These are phyloP conservation scores for Parastagonospora avenae DNA, from an alignment of 2,329 filamentous ascomycete species.

Conservation along the genomic window DNA sequence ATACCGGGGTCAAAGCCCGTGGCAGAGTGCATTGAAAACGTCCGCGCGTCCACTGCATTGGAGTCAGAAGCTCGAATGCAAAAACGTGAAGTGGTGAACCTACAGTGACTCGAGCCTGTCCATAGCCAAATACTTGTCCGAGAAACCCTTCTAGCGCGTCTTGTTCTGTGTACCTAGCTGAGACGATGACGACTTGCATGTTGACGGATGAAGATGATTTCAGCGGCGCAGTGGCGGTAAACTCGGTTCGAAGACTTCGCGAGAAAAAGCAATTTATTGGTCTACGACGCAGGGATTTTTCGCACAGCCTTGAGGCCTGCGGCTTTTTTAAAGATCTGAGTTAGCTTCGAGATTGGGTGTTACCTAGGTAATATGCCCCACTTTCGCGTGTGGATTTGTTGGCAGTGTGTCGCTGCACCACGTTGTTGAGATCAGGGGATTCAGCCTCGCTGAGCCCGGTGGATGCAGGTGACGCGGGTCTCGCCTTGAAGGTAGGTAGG, in stretches of 20 bases:
- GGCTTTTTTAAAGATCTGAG: too few relatives aligned
- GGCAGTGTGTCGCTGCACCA: background rate
- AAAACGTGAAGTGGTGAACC: background rate
- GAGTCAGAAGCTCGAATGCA: background rate
- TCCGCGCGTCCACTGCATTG: constrained; percentile 12
- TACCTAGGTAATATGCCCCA: background rate
- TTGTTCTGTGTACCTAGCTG: constrained; percentile 13
- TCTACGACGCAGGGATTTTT: too few relatives aligned
- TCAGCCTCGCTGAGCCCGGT: too few relatives aligned
- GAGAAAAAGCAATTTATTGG: too few relatives aligned
- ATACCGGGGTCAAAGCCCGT: constrained; percentile 7
- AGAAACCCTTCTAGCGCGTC: constrained; percentile 6
- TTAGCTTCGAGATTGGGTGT: background rate
- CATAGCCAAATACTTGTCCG: constrained; percentile 6
- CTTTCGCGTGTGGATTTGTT: background rate
- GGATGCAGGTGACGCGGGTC: too few relatives aligned
- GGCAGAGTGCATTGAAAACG: constrained; percentile 15
- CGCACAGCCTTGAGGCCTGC: too few relatives aligned
- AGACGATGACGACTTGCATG: constrained; percentile 10
- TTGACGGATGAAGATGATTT: background rate
- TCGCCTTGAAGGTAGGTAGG: too few relatives aligned
- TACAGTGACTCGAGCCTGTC: constrained; percentile 8
- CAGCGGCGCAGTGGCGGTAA: background rate
- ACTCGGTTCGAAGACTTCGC: background rate
- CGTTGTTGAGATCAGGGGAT: too few relatives aligned